Evolutionary conservation across 202 grass and related monocot genomes (phyloP).

Genomic region (Brachypodium distachyon): DNA sequence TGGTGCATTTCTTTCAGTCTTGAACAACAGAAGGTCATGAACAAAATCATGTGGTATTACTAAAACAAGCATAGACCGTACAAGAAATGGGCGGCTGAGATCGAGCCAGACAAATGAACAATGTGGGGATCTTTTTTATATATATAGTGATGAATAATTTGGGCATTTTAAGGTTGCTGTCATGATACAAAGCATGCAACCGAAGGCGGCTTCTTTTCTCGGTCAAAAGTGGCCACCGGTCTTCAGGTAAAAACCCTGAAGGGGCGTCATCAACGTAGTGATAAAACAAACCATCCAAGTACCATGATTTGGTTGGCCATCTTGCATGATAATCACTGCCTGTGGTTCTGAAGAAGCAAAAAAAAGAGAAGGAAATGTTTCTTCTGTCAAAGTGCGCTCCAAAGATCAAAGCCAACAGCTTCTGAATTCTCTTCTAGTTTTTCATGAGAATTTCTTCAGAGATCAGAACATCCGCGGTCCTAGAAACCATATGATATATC

Average conservation of each 20-base stretch:
- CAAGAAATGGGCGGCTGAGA: not conserved
- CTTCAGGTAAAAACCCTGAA: slow-evolving; percentile 20
- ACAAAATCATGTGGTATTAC: not conserved
- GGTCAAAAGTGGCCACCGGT: slow-evolving; percentile 32
- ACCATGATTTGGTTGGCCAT: slow-evolving; percentile 39
- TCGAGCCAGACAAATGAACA: not conserved
- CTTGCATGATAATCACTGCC: not conserved
- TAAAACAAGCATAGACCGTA: not conserved
- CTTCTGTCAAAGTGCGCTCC: not conserved
- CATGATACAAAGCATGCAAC: not conserved
- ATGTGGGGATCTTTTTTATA: not conserved
- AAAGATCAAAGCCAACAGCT: not conserved
- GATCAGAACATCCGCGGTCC: too few relatives aligned
- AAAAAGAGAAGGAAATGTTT: not conserved
- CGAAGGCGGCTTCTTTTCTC: not conserved
- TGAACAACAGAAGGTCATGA: not conserved
- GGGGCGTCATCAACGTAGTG: not conserved
- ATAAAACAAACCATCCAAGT: not conserved
- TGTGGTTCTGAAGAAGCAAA: not conserved
- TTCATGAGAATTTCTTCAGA: too few relatives aligned
- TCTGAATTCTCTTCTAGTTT: not conserved
- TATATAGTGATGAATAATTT: not conserved
- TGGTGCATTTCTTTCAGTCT: not conserved
- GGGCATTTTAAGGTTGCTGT: not conserved
- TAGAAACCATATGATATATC: too few relatives aligned